Evolutionary conservation across 2,329 filamentous ascomycete species (phyloP), one percentile per base, ranked within the genome.

Genomic region (Hypoxylon rubiginosum): DNA sequence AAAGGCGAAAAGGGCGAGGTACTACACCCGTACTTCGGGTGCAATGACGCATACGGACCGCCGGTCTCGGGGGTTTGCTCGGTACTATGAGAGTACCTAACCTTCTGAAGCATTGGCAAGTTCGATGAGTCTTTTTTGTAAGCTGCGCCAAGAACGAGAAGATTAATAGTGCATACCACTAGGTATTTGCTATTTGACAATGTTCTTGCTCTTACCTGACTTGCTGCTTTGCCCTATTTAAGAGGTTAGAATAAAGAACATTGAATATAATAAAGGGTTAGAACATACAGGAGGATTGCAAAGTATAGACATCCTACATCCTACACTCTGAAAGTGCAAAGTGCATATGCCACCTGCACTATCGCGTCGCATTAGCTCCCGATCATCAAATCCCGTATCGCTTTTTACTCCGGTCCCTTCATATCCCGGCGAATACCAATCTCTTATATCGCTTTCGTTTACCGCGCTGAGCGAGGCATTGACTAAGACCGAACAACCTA

Each of bases 1-100:
- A 52, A 54, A 26, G 17, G 48, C 54, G n/a, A 55, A 46, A 48
- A 52, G 30, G 43, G 28, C 34, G 34, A 58, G 13, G 66, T 65
- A 62, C 57, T n/a, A 11, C 50, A 21, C 39, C 53, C 34, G 41
- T 56, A 62, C 54, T 52, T 58, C 43, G 52, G 45, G 32, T 26
- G 46, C 55, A 36, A 70, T 66, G 66, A 69, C 66, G 64, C 64
- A 69, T 63, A 69, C 49, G 56, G 53, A 28, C 26, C 56, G 68
- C 69, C 67, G 69, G 64, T 67, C 59, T 71, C 69, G 69, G 69
- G 56, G 59, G 9, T 19, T 10, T 51, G 36, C 8, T 62, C n/a
- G 52, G 52, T 64, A 58, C 60, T 32, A n/a, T 17, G 26, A 30
- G 28, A 17, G 28, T 19, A 51, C 17, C 30, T 36, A n/a, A n/a